A percentile compares a stretch with the other conserved stretches of the same genome.
Evolutionary conservation across 1,284 basidiomycete genomes (phyloP).

Genomic region (Puccinia coronata): DNA sequence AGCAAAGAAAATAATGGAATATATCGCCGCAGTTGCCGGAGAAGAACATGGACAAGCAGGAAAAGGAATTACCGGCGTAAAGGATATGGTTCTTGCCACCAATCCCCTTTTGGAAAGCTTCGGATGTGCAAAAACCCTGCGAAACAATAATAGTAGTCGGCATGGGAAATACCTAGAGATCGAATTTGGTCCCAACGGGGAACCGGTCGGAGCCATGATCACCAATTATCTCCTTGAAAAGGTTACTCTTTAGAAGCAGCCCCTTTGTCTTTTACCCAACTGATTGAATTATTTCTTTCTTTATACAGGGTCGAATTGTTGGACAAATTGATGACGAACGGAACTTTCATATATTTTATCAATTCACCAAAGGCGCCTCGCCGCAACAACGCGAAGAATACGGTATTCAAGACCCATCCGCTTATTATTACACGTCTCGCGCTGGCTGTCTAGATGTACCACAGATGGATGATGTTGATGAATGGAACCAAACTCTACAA

Average conservation of each 20-base stretch:
- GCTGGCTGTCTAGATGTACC: conserved; percentile 89
- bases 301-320: conserved; percentile 75
- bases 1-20: conserved; percentile 99
- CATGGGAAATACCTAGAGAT: conserved; percentile 99
- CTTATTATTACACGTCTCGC: conserved; percentile 88
- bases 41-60: conserved; percentile 68
- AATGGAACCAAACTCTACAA: conserved; percentile 85
- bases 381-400: conserved; percentile 86
- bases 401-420: conserved; percentile 94
- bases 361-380: conserved; percentile 94
- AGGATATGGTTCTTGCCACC: conserved; percentile 99
- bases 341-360: conserved; percentile 99
- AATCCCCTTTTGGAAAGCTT: conserved; percentile 98
- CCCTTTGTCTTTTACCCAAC: background rate
- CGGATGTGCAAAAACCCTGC: conserved; percentile 96
- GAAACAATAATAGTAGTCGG: conserved; percentile 98
- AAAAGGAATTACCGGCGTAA: conserved; percentile 81
- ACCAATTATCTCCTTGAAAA: conserved; percentile 99
- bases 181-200: conserved; percentile 91
- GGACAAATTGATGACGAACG: conserved; percentile 95
- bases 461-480: conserved; percentile 84
- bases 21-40: conserved; percentile 94
- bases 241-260: conserved; percentile 55
- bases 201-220: conserved; percentile 95
- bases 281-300: conserved; percentile 20